Percentiles rank a stretch among this genome's conserved stretches.
Evolutionary conservation across 495 filamentous ascomycete species (phyloP).

Genomic region (Delitschia confertaspora): DNA sequence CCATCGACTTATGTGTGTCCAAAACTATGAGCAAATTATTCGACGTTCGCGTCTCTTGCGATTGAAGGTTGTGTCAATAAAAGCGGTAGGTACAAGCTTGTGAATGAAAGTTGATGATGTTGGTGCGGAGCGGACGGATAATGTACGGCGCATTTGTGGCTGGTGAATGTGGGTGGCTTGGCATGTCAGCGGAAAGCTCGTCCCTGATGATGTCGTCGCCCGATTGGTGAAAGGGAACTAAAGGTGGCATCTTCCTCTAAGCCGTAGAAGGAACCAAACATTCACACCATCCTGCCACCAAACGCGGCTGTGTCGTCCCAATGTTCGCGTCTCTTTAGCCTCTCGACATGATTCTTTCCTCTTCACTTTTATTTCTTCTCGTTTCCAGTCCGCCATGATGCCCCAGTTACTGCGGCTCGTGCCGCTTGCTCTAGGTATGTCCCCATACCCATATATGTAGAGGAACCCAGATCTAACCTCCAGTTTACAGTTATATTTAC

Average conservation of each 20-base stretch:
- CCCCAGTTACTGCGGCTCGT: slow-evolving; percentile 21
- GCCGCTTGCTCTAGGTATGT: slow-evolving; percentile 27
- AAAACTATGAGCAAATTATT: too few species aligned
- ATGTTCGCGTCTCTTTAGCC: not conserved
- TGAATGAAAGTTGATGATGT: too few species aligned
- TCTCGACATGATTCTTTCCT: slow-evolving; percentile 15
- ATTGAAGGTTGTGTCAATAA: too few species aligned
- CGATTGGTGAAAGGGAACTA: not conserved
- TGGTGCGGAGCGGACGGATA: too few species aligned
- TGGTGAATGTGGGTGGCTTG: too few species aligned
- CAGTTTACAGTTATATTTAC: slow-evolving; percentile 13
- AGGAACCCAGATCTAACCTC: not conserved
- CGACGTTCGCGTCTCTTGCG: too few species aligned
- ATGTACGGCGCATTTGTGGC: too few species aligned
- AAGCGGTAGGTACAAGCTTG: too few species aligned
- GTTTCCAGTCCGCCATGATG: slow-evolving; percentile 14
- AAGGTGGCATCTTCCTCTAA: slow-evolving; percentile 21
- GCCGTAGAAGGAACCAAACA: too few species aligned
- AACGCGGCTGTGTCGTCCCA: slow-evolving; percentile 2
- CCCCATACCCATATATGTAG: not conserved
- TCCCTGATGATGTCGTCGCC: too few species aligned
- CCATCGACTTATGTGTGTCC: too few species aligned
- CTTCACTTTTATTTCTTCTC: slow-evolving; percentile 4
- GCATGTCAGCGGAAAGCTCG: too few species aligned
- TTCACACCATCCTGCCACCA: not conserved